A percentile compares a stretch with the other conserved stretches of the same genome.
Evolutionary conservation across 345 rosid species (phyloP).

Genomic region (Hibiscus trionum): DNA sequence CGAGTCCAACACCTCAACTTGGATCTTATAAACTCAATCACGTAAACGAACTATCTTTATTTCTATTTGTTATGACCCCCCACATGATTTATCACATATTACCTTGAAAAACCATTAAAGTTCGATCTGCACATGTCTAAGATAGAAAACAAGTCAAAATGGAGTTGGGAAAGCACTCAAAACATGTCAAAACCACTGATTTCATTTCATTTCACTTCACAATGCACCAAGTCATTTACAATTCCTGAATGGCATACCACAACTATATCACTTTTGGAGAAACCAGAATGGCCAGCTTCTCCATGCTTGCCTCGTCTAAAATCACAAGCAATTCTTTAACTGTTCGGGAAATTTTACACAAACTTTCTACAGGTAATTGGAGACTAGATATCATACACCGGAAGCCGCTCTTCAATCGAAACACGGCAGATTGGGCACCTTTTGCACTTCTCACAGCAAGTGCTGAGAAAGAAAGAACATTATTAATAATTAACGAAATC

Average conservation of each 20-base stretch:
- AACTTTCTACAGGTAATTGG: not conserved
- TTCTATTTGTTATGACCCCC: too few relatives aligned
- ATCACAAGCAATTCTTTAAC: conserved; percentile 27
- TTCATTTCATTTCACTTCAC: not conserved
- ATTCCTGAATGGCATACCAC: not conserved
- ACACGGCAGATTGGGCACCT: conserved; percentile 81
- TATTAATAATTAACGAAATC: not conserved
- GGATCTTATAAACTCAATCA: too few relatives aligned
- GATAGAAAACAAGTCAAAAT: not conserved
- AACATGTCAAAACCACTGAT: not conserved
- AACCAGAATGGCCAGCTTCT: conserved; percentile 13
- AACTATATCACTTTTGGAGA: not conserved
- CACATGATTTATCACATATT: too few relatives aligned
- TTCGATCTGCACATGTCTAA: too few relatives aligned
- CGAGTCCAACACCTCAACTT: too few relatives aligned
- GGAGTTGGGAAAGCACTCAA: not conserved
- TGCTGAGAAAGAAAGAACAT: conserved; percentile 28
- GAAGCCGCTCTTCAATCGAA: conserved; percentile 57
- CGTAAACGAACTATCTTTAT: too few relatives aligned
- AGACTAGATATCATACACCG: conserved; percentile 55
- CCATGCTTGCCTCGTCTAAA: conserved; percentile 37
- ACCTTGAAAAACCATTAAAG: too few relatives aligned
- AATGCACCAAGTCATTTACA: conserved; percentile 15
- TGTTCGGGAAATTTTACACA: conserved; percentile 5
- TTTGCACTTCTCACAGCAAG: conserved; percentile 80